Evolutionary conservation across 306 rosid species (phyloP), one percentile per base, ranked within the genome.

Genomic region (Abrus pulchellus): DNA sequence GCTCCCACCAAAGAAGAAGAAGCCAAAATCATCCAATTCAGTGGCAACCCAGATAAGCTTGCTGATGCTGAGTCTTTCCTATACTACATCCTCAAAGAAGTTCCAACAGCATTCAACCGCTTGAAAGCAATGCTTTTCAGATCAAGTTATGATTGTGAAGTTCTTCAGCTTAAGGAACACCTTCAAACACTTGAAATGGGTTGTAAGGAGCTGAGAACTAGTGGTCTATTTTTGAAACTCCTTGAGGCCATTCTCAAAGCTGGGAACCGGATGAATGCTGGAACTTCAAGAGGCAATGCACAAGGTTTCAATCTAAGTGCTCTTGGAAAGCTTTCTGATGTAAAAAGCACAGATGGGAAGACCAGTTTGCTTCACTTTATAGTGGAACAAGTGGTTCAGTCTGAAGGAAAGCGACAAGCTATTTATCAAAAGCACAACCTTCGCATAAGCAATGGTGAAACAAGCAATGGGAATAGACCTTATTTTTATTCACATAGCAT

Each of bases 171-270:
- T 28, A 89, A 79, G 83, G 89, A 91, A 68, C 52, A 82, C n/a
- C 68, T 90, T 40, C 91, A 87, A 54, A 81, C 93, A 73, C 87
- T 94, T 61, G 89, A 89, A 74, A 52, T 61, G 57, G 93, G 90
- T 14, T 93, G 99, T 80, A 85, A 88, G 80, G 98, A 91, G 79
- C 91, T 91, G 2, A 85, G 87, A 52, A 61, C 79, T 41, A 85
- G 89, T 7, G 89, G 89, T 5, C 78, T 95, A 6, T 89, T 95
- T 71, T 75, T 90, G 40, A 95, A 89, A 77, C 94, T 95, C 14
- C 90, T 95, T 0, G 98, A 95, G 76, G 98, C 96, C 38, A 90
- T 93, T 82, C 94, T 95, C 85, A 95, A 90, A 83, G 90, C 99
- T 3, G 93, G 98, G 50, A 93, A 93, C 68, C 73, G 90, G 44